Evolutionary conservation across 768 basidiomycete species (phyloP), one percentile per base, ranked within the genome.

Genomic region (Fomitopsis serialis): DNA sequence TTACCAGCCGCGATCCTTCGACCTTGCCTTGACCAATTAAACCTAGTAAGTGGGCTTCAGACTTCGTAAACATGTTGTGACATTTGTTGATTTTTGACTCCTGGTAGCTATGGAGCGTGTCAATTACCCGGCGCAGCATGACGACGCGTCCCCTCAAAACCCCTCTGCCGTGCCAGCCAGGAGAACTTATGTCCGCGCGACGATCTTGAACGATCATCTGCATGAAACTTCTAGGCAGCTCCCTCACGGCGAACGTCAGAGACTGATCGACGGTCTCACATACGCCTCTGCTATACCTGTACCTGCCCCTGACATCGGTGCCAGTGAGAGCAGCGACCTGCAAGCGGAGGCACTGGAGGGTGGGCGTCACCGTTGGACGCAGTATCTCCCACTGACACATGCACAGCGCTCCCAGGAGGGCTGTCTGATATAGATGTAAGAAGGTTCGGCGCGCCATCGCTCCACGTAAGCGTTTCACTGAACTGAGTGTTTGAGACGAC

Each of bases 171-270:
- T 32, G 29, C 29, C 29, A 32, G 11, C 29, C 6, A 5, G 46
- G 27, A 13, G n/a, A 13, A 48, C 27, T 4, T 48, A 48, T 19
- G 34, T 50, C 22, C 17, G 32, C 11, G 25, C 48, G 17, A 50
- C 11, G 48, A 54, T 56, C n/a, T 27, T 59, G 1, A 48, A 56
- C 21, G 52, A 56, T 1, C 58, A 59, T 42, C 44, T 59, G 13
- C 12, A 56, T 19, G 15, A 42, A 24, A 23, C 35, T 24, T 17
- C 55, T 2, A 22, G 21, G 25, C 17, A 27, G 17, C 35, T 32
- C 6, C 11, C 29, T 32, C 29, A 32, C 6, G 29, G 22, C 12
- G 6, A 1, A 19, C 36, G 3, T 6, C 25, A 49, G 23, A 40
- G 1, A 5, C 8, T 53, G 4, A 19, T 21, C 12, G 43, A 46